These are phyloP conservation scores for Leccinum glutinopallens DNA, from an alignment of 1,284 basidiomycete species.

Conservation along the genomic window DNA sequence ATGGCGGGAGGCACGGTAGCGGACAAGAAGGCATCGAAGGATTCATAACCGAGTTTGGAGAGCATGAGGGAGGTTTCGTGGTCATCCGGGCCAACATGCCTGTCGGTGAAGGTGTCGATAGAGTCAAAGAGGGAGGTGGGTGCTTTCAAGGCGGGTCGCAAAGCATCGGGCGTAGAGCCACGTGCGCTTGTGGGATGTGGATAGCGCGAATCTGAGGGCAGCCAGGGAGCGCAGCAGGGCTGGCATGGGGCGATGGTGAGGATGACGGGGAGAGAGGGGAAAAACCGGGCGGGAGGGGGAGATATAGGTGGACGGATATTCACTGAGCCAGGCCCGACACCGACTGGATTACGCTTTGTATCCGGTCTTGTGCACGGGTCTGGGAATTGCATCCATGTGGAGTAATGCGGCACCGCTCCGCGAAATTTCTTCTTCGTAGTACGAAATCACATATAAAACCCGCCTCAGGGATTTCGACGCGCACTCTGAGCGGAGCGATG, in stretches of 20 bases:
- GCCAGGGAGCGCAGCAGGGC: conserved; percentile 46
- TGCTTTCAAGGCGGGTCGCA: conserved; percentile 54
- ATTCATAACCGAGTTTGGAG: conserved; percentile 74
- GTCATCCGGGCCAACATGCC: conserved; percentile 89
- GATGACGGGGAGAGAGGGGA: conserved; percentile 24
- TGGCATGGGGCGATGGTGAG: conserved; percentile 40
- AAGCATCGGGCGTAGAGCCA: conserved; percentile 41
- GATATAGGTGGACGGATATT: conserved; percentile 29
- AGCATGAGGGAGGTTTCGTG: conserved; percentile 81
- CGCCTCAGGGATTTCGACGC: conserved; percentile 44
- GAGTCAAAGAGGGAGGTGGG: conserved; percentile 71
- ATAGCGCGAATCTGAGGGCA: conserved; percentile 36
- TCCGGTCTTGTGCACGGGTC: conserved; percentile 8
- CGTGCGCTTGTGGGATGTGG: conserved; percentile 25
- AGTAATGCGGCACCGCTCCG: conserved; percentile 35
- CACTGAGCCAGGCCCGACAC: conserved; percentile 38
- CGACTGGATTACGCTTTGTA: conserved; percentile 37
- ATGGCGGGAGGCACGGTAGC: conserved; percentile 82
- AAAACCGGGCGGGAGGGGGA: conserved; percentile 21
- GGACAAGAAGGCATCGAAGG: conserved; percentile 84
- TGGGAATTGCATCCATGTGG: conserved; percentile 18
- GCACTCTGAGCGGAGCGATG: conserved; percentile 32
- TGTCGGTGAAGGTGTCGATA: conserved; percentile 84
- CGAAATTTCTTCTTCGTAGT: conserved; percentile 55
- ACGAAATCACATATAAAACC: conserved; percentile 45